These are phyloP conservation scores for Botrytis porri DNA, from an alignment of 2,329 filamentous ascomycete genomes.

Conservation along the genomic window DNA sequence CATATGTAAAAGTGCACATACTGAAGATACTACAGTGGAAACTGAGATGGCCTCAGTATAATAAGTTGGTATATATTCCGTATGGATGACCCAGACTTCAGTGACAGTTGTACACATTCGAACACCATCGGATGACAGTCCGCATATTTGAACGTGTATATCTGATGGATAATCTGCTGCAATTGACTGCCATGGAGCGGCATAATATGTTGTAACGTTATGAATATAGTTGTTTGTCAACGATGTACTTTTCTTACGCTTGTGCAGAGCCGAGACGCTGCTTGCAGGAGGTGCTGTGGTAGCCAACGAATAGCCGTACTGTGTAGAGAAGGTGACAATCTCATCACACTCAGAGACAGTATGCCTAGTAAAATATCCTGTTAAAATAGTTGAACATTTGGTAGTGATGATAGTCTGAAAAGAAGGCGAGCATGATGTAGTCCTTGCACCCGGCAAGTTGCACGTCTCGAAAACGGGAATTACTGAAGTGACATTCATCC, in stretches of 20 bases:
- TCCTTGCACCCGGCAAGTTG: conserved; percentile 23
- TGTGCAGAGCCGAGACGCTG: background rate
- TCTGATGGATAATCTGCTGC: conserved; percentile 25
- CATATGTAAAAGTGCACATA: conserved; percentile 9
- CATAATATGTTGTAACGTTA: conserved; percentile 30
- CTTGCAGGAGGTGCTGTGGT: conserved; percentile 20
- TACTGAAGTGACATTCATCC: conserved; percentile 26
- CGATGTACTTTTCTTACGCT: background rate
- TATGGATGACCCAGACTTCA: conserved; percentile 31
- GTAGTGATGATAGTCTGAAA: conserved; percentile 24
- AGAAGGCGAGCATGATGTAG: conserved; percentile 26
- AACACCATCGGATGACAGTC: conserved; percentile 10
- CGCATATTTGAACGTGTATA: conserved; percentile 29
- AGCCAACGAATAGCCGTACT: conserved; percentile 27
- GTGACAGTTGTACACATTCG: conserved; percentile 24
- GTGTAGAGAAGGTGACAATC: conserved; percentile 33
- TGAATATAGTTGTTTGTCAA: conserved; percentile 26
- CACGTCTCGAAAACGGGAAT: conserved; percentile 30
- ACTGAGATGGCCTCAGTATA: conserved; percentile 26
- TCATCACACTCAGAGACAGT: conserved; percentile 32
- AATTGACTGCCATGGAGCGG: conserved; percentile 33
- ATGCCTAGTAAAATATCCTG: conserved; percentile 27
- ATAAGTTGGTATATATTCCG: conserved; percentile 24
- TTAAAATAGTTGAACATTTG: conserved; percentile 30
- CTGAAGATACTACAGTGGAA: conserved; percentile 26